Evolutionary conservation across 805 yeast genomes (phyloP).

Genomic region (Diddensiella santjacobensis): DNA sequence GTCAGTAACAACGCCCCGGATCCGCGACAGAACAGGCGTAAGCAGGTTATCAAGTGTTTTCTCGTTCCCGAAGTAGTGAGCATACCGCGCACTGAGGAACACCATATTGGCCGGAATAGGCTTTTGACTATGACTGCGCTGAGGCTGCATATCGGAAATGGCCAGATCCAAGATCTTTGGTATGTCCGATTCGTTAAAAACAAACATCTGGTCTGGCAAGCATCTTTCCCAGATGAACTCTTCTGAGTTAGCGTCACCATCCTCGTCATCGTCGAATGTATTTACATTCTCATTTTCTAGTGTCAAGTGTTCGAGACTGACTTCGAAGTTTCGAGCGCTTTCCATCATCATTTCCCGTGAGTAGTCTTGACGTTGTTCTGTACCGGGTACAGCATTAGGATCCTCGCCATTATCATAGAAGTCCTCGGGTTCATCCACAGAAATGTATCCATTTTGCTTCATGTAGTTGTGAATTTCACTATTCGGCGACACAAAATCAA

Average conservation of each 20-base stretch:
- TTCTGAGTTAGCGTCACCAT: slow-evolving; percentile 17
- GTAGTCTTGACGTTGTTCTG: slow-evolving; percentile 15
- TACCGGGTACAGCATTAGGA: slow-evolving; percentile 19
- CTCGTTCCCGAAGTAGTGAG: slow-evolving; percentile 34
- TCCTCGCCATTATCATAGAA: slow-evolving; percentile 26
- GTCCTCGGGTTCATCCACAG: slow-evolving; percentile 18
- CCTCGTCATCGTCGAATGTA: slow-evolving; percentile 16
- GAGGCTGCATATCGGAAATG: slow-evolving; percentile 35
- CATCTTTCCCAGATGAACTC: slow-evolving; percentile 41
- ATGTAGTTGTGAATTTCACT: slow-evolving; percentile 57
- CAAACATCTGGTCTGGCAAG: slow-evolving; percentile 39
- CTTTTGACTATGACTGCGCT: slow-evolving; percentile 34
- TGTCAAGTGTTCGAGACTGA: slow-evolving; percentile 27
- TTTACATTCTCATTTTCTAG: slow-evolving; percentile 13
- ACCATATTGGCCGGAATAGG: slow-evolving; percentile 43
- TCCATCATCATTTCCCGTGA: slow-evolving; percentile 24
- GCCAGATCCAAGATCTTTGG: slow-evolving; percentile 38
- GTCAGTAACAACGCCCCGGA: slow-evolving; percentile 31
- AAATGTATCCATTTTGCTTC: slow-evolving; percentile 34
- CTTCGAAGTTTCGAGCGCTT: slow-evolving; percentile 30
- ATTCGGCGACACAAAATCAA: slow-evolving; percentile 54
- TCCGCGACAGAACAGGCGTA: slow-evolving; percentile 32
- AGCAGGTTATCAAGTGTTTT: slow-evolving; percentile 33
- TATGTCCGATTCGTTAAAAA: slow-evolving; percentile 34
- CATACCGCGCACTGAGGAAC: slow-evolving; percentile 39